These are phyloP conservation scores for Apiospora malaysiana DNA, from an alignment of 2,329 filamentous ascomycete species.

Conservation along the genomic window DNA sequence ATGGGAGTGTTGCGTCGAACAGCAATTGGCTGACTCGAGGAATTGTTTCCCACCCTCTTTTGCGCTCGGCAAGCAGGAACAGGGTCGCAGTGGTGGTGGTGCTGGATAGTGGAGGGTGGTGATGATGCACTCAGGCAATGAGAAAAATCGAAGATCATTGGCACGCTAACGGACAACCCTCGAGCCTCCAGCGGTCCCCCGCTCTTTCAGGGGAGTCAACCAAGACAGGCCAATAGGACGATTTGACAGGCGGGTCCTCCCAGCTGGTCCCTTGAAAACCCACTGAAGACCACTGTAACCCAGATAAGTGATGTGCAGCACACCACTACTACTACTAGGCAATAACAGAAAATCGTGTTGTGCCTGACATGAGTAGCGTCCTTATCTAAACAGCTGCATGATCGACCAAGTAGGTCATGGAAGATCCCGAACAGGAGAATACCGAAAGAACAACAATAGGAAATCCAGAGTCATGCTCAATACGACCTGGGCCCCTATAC, in stretches of 20 bases:
- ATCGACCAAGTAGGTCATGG: background rate
- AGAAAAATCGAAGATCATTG: constrained; percentile 10
- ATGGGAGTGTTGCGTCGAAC: background rate
- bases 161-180: background rate
- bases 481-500: background rate
- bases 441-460: background rate
- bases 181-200: background rate
- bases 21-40: no score
- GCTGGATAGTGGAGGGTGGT: background rate
- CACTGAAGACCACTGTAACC: background rate
- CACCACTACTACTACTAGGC: background rate
- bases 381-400: background rate
- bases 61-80: background rate
- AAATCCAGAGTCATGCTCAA: background rate
- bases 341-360: background rate
- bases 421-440: background rate
- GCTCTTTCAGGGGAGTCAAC: constrained; percentile 9
- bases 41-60: no score
- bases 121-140: background rate
- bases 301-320: background rate
- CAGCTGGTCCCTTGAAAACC: background rate
- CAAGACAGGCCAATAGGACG: background rate
- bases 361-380: constrained; percentile 10
- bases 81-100: background rate
- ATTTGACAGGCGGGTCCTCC: background rate